Evolutionary conservation across 1,284 basidiomycete species (phyloP), one percentile per base, ranked within the genome.

Genomic region (Pulchroboletus neoregius): DNA sequence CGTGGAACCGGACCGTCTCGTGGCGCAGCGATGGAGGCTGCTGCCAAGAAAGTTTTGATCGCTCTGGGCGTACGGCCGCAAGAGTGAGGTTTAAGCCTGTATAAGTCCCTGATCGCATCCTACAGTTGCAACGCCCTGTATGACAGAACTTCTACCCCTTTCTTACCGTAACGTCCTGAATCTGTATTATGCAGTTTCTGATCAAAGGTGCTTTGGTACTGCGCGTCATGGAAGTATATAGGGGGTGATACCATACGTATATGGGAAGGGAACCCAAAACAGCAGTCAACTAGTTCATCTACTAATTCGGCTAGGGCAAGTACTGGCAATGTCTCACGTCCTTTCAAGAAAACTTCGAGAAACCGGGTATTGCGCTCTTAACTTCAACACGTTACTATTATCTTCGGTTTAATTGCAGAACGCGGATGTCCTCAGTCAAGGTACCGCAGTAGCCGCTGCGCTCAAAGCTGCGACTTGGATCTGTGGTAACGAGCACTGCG

Each of bases 21-120:
- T n/a, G 46, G 48, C 20, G 48, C 47, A 32, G 61, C 61, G 11
- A 62, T 48, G 60, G 61, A 67, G 20, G 44, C 20, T 7, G 61
- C 65, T 5, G 57, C 61, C 18, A 16, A 39, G 35, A 30, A 3
- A 3, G 63, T 62, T 27, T 34, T 62, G 33, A 42, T 47, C 11
- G 57, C 55, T 41, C 39, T 58, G 39, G 27, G 27, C 3, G 23
- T 44, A 22, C 24, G 6, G 13, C 39, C 24, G 26, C 31, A n/a
- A 33, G 28, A 34, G 1, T 44, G 54, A 43, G 10, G 23, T 22
- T 35, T 36, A 22, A 32, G 9, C 23, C n/a, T 10, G 28, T 6
- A 4, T 18, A 12, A 32, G 24, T n/a, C 6, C n/a, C 15, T 43
- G 15, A 6, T 26, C 8, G 12, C 13, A 26, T 22, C 28, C 6